phyloP scores from a whole-genome alignment of 2,329 filamentous ascomycete species.

The Aschersonia sp. region DNA sequence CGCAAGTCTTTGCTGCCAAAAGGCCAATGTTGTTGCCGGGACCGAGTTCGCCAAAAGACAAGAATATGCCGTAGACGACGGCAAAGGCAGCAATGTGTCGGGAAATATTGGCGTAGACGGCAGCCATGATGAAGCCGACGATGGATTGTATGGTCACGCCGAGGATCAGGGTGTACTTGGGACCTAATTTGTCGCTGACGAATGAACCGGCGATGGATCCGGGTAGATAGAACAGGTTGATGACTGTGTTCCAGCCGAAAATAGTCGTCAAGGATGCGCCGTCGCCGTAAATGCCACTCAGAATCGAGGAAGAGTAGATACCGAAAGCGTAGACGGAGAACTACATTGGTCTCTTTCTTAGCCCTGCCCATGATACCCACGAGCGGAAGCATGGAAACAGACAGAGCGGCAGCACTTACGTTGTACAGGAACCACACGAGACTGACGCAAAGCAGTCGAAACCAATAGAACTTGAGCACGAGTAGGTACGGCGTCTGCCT shows the following conservation, averaged over 20 bases:
- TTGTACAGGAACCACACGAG: slow-evolving; percentile 80
- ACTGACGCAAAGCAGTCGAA: slow-evolving; percentile 53
- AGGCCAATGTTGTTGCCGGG: slow-evolving; percentile 88
- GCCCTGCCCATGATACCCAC: neutral
- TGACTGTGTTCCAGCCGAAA: slow-evolving; percentile 78
- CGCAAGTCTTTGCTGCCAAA: slow-evolving; percentile 73
- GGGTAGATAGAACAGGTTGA: slow-evolving; percentile 81
- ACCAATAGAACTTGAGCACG: slow-evolving; percentile 55
- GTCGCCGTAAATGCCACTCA: slow-evolving; percentile 47
- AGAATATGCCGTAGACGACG: slow-evolving; percentile 22
- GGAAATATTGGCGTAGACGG: slow-evolving; percentile 54
- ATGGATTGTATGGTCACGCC: slow-evolving; percentile 61
- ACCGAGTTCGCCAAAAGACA: slow-evolving; percentile 39
- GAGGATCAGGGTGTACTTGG: slow-evolving; percentile 55
- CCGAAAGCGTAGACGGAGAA: slow-evolving; percentile 76
- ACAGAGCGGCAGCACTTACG: slow-evolving; percentile 27
- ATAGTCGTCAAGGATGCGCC: slow-evolving; percentile 52
- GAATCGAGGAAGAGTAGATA: slow-evolving; percentile 68
- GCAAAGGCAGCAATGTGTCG: slow-evolving; percentile 24
- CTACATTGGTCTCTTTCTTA: slow-evolving; percentile 12
- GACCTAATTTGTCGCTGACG: slow-evolving; percentile 63
- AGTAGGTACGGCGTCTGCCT: slow-evolving; percentile 39
- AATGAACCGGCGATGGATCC: slow-evolving; percentile 67
- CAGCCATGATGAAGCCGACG: slow-evolving; percentile 81
- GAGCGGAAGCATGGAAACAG: neutral